Conservation (phyloP, 2,329 filamentous ascomycete genomes). For the Stagonosporopsis tanaceti region DNA sequence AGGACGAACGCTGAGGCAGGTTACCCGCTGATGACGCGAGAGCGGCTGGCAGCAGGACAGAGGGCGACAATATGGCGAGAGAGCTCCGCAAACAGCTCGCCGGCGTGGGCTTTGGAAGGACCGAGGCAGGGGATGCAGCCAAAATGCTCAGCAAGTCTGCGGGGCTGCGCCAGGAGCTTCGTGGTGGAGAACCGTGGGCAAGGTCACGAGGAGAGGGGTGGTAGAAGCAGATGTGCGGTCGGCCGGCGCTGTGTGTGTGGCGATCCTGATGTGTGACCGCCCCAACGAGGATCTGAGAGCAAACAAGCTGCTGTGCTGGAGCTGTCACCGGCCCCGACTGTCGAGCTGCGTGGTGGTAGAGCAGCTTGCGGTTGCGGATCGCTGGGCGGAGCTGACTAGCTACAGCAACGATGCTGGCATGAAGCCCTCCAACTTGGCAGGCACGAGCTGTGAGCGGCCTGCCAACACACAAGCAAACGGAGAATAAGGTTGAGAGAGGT, state of each 20-base stretch:
- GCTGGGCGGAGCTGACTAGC: slow-evolving; percentile 20
- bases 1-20: slow-evolving; percentile 64
- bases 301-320: neutral
- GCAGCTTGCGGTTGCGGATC: slow-evolving; percentile 13
- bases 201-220: slow-evolving; percentile 34
- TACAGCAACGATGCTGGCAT: slow-evolving; percentile 33
- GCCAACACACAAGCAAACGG: slow-evolving; percentile 8
- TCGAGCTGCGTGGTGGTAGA: slow-evolving; percentile 12
- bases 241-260: slow-evolving; percentile 5
- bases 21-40: slow-evolving; percentile 45
- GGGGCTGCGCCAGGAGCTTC: slow-evolving; percentile 12
- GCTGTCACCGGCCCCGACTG: slow-evolving; percentile 10
- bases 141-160: neutral
- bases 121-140: slow-evolving; percentile 14
- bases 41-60: slow-evolving; percentile 32
- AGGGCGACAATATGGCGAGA: slow-evolving; percentile 28
- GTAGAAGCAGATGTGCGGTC: slow-evolving; percentile 10
- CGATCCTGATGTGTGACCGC: neutral
- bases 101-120: slow-evolving; percentile 21
- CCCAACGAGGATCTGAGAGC: neutral
- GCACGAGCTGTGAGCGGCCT: slow-evolving; percentile 24
- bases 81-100: slow-evolving; percentile 24
- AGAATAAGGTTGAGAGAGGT: neutral
- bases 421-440: slow-evolving; percentile 34
- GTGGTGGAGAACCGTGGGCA: slow-evolving; percentile 27